Evolutionary conservation across 2,329 filamentous ascomycete genomes (phyloP).

Genomic region (Tetracladium maxilliforme): DNA sequence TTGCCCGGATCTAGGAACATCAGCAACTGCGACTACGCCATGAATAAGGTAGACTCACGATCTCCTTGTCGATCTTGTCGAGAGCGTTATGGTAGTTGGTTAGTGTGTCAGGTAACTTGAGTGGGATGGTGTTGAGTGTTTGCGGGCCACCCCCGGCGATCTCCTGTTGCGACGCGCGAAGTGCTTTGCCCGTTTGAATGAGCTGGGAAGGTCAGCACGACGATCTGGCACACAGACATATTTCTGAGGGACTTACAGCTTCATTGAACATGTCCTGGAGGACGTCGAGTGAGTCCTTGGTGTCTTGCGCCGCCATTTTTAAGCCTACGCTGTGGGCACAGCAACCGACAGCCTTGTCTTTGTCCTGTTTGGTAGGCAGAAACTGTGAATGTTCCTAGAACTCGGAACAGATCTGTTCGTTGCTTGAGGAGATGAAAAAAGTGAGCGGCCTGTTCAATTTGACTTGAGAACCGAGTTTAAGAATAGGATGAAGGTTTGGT

Average conservation of each 20-base stretch:
- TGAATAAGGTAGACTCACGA: conserved; percentile 23
- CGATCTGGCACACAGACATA: conserved; percentile 1
- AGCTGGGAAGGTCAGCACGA: conserved; percentile 23
- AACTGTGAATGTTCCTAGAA: no score
- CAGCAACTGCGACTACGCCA: background rate
- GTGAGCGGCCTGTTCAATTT: no score
- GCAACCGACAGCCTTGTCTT: no score
- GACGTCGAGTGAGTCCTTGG: conserved; percentile 25
- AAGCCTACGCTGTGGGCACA: conserved; percentile 2
- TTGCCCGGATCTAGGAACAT: conserved; percentile 28
- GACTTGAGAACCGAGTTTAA: no score
- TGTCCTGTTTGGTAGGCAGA: no score
- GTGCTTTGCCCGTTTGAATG: conserved; percentile 41
- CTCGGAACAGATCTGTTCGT: no score
- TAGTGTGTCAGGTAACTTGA: conserved; percentile 30
- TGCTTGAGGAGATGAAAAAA: no score
- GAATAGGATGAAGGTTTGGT: no score
- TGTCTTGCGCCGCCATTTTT: conserved; percentile 16
- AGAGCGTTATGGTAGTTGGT: conserved; percentile 34
- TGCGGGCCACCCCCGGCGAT: conserved; percentile 21
- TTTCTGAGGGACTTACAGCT: conserved; percentile 25
- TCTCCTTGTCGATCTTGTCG: conserved; percentile 40
- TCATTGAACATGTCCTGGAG: conserved; percentile 39
- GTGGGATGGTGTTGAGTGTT: conserved; percentile 16
- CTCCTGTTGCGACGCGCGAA: conserved; percentile 32